Evolutionary conservation across 768 basidiomycete genomes (phyloP).

Genomic region (Tulasnella sp.): DNA sequence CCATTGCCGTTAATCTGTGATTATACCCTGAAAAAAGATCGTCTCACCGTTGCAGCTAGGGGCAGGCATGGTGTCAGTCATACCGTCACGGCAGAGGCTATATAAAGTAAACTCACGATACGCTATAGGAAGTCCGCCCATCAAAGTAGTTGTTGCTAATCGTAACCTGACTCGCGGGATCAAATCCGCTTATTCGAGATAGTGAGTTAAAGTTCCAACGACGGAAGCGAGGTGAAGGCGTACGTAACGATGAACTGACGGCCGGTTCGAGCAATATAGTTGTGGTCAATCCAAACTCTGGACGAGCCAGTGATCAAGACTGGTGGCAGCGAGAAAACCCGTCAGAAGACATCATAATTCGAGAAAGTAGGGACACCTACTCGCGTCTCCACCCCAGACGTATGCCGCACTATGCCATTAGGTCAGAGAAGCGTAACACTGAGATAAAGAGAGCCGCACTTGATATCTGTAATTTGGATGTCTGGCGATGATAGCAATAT

Average conservation of each 20-base stretch:
- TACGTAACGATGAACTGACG: constrained; percentile 13
- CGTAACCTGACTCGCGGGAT: not conserved
- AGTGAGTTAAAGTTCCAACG: not conserved
- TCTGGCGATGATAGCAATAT: no score
- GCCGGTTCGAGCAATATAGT: not conserved
- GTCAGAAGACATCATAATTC: not conserved
- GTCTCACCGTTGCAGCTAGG: not conserved
- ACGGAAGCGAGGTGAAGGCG: not conserved
- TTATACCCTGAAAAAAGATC: no score
- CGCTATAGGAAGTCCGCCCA: not conserved
- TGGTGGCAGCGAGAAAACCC: not conserved
- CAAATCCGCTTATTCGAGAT: not conserved
- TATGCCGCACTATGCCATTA: not conserved
- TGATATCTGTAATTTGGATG: no score
- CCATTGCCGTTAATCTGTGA: not conserved
- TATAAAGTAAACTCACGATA: not conserved
- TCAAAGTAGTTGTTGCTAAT: constrained; percentile 5
- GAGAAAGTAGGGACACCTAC: not conserved
- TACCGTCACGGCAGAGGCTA: no score
- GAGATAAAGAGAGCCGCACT: no score
- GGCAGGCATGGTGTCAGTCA: not conserved
- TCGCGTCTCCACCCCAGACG: not conserved
- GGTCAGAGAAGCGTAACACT: no score
- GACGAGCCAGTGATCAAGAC: not conserved
- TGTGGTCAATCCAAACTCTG: not conserved